Evolutionary conservation across 495 filamentous ascomycete species (phyloP).

Genomic region (Articulospora tetracladia): DNA sequence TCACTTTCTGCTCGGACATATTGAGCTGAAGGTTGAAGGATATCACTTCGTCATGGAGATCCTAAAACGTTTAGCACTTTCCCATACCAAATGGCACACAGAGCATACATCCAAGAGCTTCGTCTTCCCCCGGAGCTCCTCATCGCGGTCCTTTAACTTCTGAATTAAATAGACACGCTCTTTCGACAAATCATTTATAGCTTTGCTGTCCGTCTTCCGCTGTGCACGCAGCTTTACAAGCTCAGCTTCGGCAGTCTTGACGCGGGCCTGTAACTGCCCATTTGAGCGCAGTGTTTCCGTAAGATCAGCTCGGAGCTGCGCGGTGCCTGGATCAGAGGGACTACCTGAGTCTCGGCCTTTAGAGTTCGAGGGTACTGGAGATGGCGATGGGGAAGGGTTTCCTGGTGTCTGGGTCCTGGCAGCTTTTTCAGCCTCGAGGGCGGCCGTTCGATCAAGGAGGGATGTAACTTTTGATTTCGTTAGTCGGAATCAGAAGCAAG

Average conservation of each 20-base stretch:
- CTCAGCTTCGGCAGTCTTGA: constrained; percentile 57
- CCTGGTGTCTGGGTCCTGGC: constrained; percentile 22
- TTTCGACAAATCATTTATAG: constrained; percentile 55
- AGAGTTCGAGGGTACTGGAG: constrained; percentile 22
- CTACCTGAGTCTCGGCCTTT: constrained; percentile 16
- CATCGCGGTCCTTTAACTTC: constrained; percentile 73
- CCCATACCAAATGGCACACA: not conserved
- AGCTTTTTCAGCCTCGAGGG: constrained; percentile 48
- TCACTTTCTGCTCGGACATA: constrained; percentile 68
- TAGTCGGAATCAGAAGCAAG: constrained; percentile 14
- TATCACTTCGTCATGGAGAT: constrained; percentile 88
- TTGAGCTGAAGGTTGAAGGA: constrained; percentile 83
- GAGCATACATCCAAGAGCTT: constrained; percentile 66
- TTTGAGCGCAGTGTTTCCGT: constrained; percentile 72
- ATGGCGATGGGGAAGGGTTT: not conserved
- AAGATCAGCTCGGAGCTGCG: constrained; percentile 58
- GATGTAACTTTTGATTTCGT: constrained; percentile 49
- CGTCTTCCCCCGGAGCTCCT: constrained; percentile 78
- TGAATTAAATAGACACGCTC: constrained; percentile 58
- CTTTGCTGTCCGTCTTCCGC: constrained; percentile 48
- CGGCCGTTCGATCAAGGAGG: constrained; percentile 63
- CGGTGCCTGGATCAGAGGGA: constrained; percentile 34
- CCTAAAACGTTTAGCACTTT: constrained; percentile 36
- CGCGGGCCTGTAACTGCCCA: constrained; percentile 55
- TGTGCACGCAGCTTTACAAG: constrained; percentile 55